Conservation (phyloP, 1,284 basidiomycete species). For the Gomphus bonarii region DNA sequence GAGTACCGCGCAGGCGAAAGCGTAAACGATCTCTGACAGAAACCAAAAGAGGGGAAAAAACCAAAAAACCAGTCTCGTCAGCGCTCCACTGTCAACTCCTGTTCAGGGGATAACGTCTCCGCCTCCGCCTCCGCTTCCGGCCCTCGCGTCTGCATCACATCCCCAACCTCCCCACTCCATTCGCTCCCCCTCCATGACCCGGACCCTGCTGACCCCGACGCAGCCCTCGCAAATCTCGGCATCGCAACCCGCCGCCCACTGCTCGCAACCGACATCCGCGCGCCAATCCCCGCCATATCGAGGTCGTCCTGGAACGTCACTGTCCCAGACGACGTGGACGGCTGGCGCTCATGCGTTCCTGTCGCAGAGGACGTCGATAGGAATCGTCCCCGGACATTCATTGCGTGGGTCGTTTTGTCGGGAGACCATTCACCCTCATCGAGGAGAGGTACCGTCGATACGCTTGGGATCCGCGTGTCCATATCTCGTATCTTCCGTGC, state of each 20-base stretch:
- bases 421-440: background rate
- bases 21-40: background rate
- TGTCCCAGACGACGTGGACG: background rate
- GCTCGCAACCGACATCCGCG: slow-evolving; percentile 4
- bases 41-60: background rate
- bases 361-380: background rate
- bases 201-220: background rate
- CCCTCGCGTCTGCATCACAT: background rate
- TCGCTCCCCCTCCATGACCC: background rate
- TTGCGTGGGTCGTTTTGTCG: background rate
- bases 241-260: background rate
- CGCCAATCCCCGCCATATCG: slow-evolving; percentile 9
- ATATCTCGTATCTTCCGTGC: background rate
- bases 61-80: background rate
- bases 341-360: background rate
- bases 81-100: background rate
- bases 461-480: background rate
- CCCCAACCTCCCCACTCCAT: background rate
- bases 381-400: background rate
- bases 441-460: background rate
- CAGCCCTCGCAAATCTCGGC: background rate
- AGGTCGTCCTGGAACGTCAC: slow-evolving; percentile 1
- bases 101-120: background rate
- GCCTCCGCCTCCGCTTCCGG: background rate
- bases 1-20: background rate